Base-by-base conservation (phyloP, 129 eudicot species). In the Pittosporum tobira region DNA sequence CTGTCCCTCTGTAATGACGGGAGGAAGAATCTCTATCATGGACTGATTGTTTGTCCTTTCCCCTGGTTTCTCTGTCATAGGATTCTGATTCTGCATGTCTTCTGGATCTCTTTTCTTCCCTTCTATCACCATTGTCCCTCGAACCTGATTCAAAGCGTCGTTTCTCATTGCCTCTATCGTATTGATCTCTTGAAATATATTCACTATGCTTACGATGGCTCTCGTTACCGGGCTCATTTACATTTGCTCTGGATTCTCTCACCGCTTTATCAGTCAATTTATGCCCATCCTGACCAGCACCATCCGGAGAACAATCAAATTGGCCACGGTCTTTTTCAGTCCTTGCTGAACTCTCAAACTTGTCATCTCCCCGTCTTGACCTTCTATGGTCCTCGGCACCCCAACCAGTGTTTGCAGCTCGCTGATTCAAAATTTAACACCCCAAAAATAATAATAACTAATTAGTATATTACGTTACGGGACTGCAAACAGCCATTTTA, bases 351-450 rank as follows among this genome's bases (percentile, higher is more conserved):
- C 62, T 80, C 26, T 70, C 75, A 65, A 56, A 76, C 59, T 65
- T 81, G 66, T 79, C 88, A 22, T 77, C 64, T 45, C 44, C 94
- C 85, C 81, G 65, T 70, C 75, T 81, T 21, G 83, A 65, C 24
- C 23, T 67, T 64, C 77, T 77, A 63, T 85, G 88, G 61, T 89
- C 95, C 66, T 85, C 72, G 12, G 88, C 70, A 64, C 97, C 97
- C 97, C 97, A 84, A 13, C 97, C 97, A 19, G 97, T 89, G 68
- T 89, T 78, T 69, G 97, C 97, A 70, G 97, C 97, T 82, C 97
- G 85, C 97, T 89, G 70, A 10, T 38, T 42, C 56, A 25, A 56
- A 55, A 43, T 29, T 42, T 10, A n/a, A 46, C 13, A n/a, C n/a
- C n/a, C n/a, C n/a, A 29, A 51, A 48, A 64, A 55, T 12, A 5